Conservation (phyloP, 495 filamentous ascomycete species). For the Clavariopsis aquatica region DNA sequence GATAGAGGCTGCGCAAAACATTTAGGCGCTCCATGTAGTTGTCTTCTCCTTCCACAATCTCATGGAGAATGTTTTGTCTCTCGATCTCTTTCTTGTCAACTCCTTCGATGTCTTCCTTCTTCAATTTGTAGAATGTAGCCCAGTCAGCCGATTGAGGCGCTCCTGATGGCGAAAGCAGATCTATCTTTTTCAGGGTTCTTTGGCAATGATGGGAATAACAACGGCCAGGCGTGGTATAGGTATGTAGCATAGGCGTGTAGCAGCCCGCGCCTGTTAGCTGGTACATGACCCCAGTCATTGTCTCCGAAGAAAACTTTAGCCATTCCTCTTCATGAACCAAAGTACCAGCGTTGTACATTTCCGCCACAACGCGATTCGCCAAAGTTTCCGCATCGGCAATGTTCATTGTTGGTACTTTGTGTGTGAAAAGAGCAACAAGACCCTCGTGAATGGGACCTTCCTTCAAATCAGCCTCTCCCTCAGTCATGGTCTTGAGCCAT, state of each 20-base stretch:
- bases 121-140: slow-evolving; percentile 86
- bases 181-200: slow-evolving; percentile 90
- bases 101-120: slow-evolving; percentile 68
- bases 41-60: slow-evolving; percentile 94
- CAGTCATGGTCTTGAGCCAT: slow-evolving; percentile 86
- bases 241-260: slow-evolving; percentile 81
- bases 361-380: slow-evolving; percentile 71
- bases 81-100: slow-evolving; percentile 84
- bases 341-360: slow-evolving; percentile 77
- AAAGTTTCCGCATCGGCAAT: slow-evolving; percentile 93
- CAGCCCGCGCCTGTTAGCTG: slow-evolving; percentile 93
- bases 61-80: slow-evolving; percentile 91
- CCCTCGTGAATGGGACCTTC: slow-evolving; percentile 80
- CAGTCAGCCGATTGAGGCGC: slow-evolving; percentile 76
- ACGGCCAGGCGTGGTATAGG: slow-evolving; percentile 68
- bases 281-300: slow-evolving; percentile 83
- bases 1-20: slow-evolving; percentile 79
- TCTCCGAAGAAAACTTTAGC: slow-evolving; percentile 82
- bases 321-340: slow-evolving; percentile 93
- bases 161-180: slow-evolving; percentile 69
- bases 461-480: slow-evolving; percentile 80
- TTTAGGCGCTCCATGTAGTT: slow-evolving; percentile 84
- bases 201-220: slow-evolving; percentile 96
- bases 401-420: slow-evolving; percentile 98
- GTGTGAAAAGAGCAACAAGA: slow-evolving; percentile 85